Evolutionary conservation across 257 asterid genomes (phyloP).

Genomic region (Nicotiana undulata): DNA sequence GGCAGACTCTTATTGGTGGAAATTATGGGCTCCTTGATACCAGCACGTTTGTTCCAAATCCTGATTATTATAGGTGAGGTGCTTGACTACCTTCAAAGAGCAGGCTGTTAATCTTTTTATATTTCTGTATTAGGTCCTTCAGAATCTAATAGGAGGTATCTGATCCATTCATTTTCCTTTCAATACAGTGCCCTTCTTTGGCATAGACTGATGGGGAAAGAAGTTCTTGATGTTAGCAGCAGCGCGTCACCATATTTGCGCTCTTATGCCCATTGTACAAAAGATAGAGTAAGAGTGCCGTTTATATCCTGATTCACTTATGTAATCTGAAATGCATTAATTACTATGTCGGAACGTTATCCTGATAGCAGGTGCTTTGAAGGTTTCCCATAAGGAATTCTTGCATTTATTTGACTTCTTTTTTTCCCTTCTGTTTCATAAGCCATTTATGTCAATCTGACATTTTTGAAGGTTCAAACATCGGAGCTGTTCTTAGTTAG

Average conservation of each 20-base stretch:
- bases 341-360: not conserved
- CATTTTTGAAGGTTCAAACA: not conserved
- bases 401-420: no score
- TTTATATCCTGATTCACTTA: not conserved
- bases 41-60: conserved; percentile 64
- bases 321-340: not conserved
- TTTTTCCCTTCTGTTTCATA: no score
- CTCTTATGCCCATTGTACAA: conserved; percentile 78
- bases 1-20: conserved; percentile 90
- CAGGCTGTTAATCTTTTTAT: not conserved
- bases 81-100: not conserved
- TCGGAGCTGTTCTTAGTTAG: not conserved
- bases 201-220: conserved; percentile 91
- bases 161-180: conserved; percentile 3
- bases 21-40: conserved; percentile 76
- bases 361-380: not conserved
- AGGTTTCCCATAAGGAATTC: not conserved
- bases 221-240: conserved; percentile 53
- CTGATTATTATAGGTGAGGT: conserved; percentile 85
- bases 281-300: conserved; percentile 56
- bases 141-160: not conserved
- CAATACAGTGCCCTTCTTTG: conserved; percentile 71
- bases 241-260: conserved; percentile 52
- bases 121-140: not conserved
- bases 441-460: not conserved